Evolutionary conservation across 2,329 filamentous ascomycete genomes (phyloP), one percentile per base, ranked within the genome.

Genomic region (Ophidiomyces ophidiicola): DNA sequence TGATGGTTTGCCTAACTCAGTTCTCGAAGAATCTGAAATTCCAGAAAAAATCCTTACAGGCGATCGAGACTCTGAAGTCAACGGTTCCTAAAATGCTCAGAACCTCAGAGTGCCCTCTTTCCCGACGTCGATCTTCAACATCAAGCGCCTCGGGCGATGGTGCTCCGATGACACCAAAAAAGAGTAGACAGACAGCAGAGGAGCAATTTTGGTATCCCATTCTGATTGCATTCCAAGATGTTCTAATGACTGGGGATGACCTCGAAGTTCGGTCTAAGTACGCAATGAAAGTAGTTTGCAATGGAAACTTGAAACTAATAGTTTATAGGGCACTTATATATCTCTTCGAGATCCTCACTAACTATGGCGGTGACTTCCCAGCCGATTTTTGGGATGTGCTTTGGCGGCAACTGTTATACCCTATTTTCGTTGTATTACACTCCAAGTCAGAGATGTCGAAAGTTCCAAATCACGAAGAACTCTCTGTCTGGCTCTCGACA

Each of bases 171-270:
- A 66, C 71, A 2, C 74, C 72, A 54, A 76, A 79, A 44, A 77
- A 77, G 41, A 82, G 70, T 42, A 79, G 81, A 38, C 92, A 93
- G 32, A 92, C 87, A 3, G 78, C 90, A 47, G 92, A 98, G 58
- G 90, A 96, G 58, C 87, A 92, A 25, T 98, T 87, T 61, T 99
- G 90, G 90, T 98, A 98, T 60, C 90, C 90, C 0, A 83, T 98
- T 4, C 69, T 99, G 20, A 96, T 98, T 56, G 88, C 92, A 2
- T 98, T 98, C 68, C 90, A 99, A 57, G 90, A 98, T 58, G 87
- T 98, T 15, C 67, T 99, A 33, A 99, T 99, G 90, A 98, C 90
- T 1, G 90, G 92, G 2, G 92, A 98, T 60, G 90, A 99, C 57
- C 71, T 99, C 12, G 90, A 99, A 62, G 90, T 96, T 28, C 80